Evolutionary conservation across 129 eudicot species (phyloP).

Genomic region (Rutidosis leptorrhynchoides): DNA sequence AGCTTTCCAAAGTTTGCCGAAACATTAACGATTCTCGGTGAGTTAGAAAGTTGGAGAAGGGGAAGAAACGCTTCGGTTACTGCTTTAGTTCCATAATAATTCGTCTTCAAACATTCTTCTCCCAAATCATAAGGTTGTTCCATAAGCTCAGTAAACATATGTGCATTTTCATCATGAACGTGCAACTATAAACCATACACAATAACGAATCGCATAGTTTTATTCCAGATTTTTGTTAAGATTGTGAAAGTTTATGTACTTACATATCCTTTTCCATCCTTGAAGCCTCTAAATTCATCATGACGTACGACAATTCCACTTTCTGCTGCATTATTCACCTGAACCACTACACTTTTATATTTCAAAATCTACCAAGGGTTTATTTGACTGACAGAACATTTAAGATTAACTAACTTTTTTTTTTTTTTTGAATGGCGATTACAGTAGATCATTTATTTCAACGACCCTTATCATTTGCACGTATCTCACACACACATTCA

Average conservation of each 20-base stretch:
- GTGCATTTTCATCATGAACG: conserved; percentile 27
- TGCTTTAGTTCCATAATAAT: conserved; percentile 43
- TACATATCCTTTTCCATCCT: conserved; percentile 44
- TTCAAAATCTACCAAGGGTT: no score
- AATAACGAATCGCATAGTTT: not conserved
- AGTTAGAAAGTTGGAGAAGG: conserved; percentile 40
- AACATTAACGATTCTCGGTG: conserved; percentile 49
- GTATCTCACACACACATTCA: no score
- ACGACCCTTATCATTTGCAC: no score
- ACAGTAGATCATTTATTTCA: no score
- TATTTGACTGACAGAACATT: no score
- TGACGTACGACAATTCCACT: conserved; percentile 20
- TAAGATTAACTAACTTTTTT: no score
- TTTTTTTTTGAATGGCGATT: no score
- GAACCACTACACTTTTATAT: not conserved
- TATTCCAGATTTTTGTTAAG: no score
- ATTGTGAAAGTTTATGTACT: not conserved
- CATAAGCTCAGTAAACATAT: conserved; percentile 1
- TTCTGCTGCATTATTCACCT: conserved; percentile 48
- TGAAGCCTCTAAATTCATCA: conserved; percentile 34
- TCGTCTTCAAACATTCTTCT: conserved; percentile 39
- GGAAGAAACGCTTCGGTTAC: conserved; percentile 42
- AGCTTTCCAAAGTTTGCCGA: conserved; percentile 36
- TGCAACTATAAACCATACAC: conserved; percentile 16
- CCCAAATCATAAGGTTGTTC: conserved; percentile 30